A percentile compares a stretch with the other conserved stretches of the same genome.
Conservation (phyloP, 208 protist genomes). For the Novymonas esmeraldas region DNA sequence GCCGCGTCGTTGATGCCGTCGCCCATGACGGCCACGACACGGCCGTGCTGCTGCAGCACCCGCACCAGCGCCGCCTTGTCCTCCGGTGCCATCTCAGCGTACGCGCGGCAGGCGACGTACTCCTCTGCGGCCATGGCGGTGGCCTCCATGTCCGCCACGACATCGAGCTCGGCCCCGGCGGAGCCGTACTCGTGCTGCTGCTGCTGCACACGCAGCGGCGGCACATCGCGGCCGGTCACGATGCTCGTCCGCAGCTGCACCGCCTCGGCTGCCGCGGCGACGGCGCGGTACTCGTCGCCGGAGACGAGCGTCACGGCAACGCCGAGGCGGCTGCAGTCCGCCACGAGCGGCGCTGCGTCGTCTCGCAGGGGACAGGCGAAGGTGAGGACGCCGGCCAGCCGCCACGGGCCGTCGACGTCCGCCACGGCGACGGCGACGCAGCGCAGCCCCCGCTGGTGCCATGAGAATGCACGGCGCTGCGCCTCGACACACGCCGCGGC, state of each 20-base stretch:
- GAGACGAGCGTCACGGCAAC: constrained; percentile 93
- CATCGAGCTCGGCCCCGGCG: background rate
- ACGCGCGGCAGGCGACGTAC: constrained; percentile 45
- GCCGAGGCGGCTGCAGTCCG: constrained; percentile 54
- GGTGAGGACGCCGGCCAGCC: constrained; percentile 78
- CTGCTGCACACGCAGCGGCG: constrained; percentile 3
- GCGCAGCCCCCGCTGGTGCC: constrained; percentile 47
- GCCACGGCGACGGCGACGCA: constrained; percentile 53
- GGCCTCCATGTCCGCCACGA: constrained; percentile 23
- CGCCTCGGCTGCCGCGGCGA: constrained; percentile 13
- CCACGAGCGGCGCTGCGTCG: constrained; percentile 38
- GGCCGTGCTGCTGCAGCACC: constrained; percentile 69
- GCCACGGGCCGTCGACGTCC: constrained; percentile 47
- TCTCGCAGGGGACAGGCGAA: constrained; percentile 86
- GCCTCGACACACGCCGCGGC: constrained; percentile 14
- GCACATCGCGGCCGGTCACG: constrained; percentile 17
- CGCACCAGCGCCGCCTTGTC: constrained; percentile 68
- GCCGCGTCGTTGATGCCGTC: constrained; percentile 97
- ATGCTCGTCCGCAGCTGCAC: background rate
- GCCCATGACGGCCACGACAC: constrained; percentile 93
- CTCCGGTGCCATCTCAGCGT: constrained; percentile 88
- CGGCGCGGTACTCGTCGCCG: constrained; percentile 49
- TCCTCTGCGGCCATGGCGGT: constrained; percentile 25
- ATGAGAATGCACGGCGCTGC: constrained; percentile 12
- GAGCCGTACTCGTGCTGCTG: background rate